Base-by-base conservation (phyloP, 345 rosid species). In the Kernera saxatilis region DNA sequence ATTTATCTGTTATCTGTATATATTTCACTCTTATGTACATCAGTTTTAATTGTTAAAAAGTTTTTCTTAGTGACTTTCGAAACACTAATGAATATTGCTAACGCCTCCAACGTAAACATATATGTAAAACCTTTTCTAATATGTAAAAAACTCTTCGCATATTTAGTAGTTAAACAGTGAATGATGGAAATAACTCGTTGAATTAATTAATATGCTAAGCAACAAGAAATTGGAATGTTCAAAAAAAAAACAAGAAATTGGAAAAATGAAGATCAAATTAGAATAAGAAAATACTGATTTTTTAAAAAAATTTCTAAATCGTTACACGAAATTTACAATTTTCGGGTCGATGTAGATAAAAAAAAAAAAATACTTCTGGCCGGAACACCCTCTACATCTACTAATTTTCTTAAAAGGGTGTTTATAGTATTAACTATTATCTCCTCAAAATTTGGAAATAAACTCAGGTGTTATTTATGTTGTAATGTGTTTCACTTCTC, bases 321-420 rank as follows among this genome's bases (percentile, higher is more conserved):
- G 69, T 68, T 68, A 74, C 78, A 68, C 74, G 69, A 75, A 75
- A 51, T 60, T 74, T 75, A 75, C 78, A 74, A 40, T 68, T 68
- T 60, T 37, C 54, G 69, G 61, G 8, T 51, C 69, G 64, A 75
- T 49, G 9, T 37, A 74, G 72, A 67, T 26, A 11, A 37, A 41
- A 60, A 22, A 39, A 0, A 49, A 23, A 21, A 58, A 60, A 67
- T 40, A 58, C 40, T 32, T 59, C 8, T 23, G 64, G 55, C 73
- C 50, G 12, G 32, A 52, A 68, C 63, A 67, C 50, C 69, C 50
- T 67, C 55, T 12, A 50, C 53, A 58, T 74, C 44, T 50, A 60
- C 69, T 67, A 32, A 21, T 37, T 66, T 50, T 35, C 19, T 50
- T 46, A 1, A 49, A 67, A 58, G 41, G 68, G 53, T 74, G 68